Evolutionary conservation across 805 yeast species (phyloP).

Genomic region (Pichia phayaonensis): DNA sequence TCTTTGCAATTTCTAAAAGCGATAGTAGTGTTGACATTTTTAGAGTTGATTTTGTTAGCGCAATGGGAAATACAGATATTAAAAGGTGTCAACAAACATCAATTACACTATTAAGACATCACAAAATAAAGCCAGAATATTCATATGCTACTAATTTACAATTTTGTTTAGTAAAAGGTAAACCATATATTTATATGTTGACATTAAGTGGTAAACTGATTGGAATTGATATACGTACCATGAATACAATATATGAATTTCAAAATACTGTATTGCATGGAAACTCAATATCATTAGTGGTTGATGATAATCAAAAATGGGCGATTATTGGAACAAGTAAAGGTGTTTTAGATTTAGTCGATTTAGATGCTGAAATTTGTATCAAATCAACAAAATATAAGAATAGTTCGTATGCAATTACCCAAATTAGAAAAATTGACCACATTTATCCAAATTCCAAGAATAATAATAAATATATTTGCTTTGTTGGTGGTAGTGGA

Average conservation of each 20-base stretch:
- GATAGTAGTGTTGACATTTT: constrained; percentile 40
- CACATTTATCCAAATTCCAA: constrained; percentile 27
- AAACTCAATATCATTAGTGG: constrained; percentile 47
- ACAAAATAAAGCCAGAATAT: constrained; percentile 28
- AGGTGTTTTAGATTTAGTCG: constrained; percentile 79
- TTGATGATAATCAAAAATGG: constrained; percentile 53
- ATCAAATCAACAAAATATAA: constrained; percentile 58
- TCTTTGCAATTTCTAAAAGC: constrained; percentile 47
- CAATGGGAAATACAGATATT: constrained; percentile 3
- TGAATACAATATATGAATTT: constrained; percentile 36
- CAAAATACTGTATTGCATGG: constrained; percentile 63
- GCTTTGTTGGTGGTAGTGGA: constrained; percentile 62
- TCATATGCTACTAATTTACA: constrained; percentile 38
- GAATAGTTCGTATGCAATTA: constrained; percentile 36
- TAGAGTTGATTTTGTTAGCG: constrained; percentile 29
- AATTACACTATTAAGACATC: constrained; percentile 33
- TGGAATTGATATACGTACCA: constrained; percentile 50
- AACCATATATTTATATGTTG: constrained; percentile 38
- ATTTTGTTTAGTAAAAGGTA: constrained; percentile 33
- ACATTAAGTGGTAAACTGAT: constrained; percentile 48
- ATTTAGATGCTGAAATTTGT: constrained; percentile 54
- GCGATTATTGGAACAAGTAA: constrained; percentile 64
- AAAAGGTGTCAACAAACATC: constrained; percentile 11
- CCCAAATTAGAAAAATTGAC: constrained; percentile 39
- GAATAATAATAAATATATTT: constrained; percentile 36